Base-by-base conservation (phyloP, 2,329 filamentous ascomycete genomes). In the Venturia aucupariae region DNA sequence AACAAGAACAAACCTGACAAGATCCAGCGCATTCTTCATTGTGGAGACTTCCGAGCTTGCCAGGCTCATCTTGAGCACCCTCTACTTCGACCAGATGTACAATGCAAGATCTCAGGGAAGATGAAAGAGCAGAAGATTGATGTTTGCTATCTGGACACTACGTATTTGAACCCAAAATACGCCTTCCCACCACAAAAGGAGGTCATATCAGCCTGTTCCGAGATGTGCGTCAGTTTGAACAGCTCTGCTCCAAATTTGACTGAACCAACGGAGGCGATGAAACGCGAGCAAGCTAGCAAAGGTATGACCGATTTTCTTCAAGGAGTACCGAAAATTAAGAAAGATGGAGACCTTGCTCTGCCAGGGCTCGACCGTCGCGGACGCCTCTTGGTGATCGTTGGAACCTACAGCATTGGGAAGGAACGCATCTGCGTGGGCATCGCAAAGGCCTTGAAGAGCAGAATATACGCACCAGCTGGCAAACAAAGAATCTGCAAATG, bases 381-480 rank as follows among this genome's bases (percentile, higher is more conserved):
- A 59, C 87, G 91, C 4, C 82, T 99, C 2, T 83, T 99, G 0
- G 90, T 99, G 5, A 85, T 99, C 7, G 95, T 96, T 66, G 94
- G 94, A 55, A 99, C 94, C 0, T 99, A 99, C 77, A 95, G 90
- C 70, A 99, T 99, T 71, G 94, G 94, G 72, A 99, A 99, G 77
- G 94, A 99, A 75, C 88, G 92, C 48, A 92, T 99, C 68, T 97
- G 93, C 73, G 81, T 96, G 39, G 92, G 91, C 54, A 96, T 99
- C 68, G 94, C 94, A 4, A 85, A 88, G 70, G 92, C 92, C 0
- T 81, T 99, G 2, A 81, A 86, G 46, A 90, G 87, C 69, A 96
- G 96, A 72, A 97, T 99, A 67, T 99, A 89, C 72, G 93, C 93
- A 0, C 86, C 90, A 1, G 80, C 91, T 0, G 81, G 83, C 63